Evolutionary conservation across 495 filamentous ascomycete species (phyloP), one percentile per base, ranked within the genome.

Genomic region (Pseudomonodictys pantanalensis): DNA sequence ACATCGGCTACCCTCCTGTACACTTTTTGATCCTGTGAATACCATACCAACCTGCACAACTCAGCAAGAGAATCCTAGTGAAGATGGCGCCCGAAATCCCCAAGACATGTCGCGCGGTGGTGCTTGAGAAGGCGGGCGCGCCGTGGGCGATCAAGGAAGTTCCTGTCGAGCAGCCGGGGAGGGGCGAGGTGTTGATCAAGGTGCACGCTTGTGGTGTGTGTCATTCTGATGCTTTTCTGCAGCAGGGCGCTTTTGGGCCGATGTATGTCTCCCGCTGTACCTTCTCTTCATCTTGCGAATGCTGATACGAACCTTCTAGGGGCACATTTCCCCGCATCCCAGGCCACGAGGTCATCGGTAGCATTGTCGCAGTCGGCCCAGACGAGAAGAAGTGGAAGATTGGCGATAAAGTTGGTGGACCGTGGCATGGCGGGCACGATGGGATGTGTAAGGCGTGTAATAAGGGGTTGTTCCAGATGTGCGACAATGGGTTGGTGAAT

Each of bases 361-460:
- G 47, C 1, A 53, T 76, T 26, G 72, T 72, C 25, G 58, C 64
- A 2, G 33, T 75, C 28, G 68, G 71, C 11, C 29, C 62, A 5
- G 65, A 61, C 18, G 77, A 76, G 60, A 75, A 70, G 51, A 68
- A 65, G 15, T 76, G 72, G 71, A 69, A 75, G 47, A 56, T 70
- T 20, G 74, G 72, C 23, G 74, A 76, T 42, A 66, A 68, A 17
- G 72, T 73, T 20, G 74, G 73, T 24, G 76, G 68, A 11, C 24
- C 66, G 18, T 76, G 74, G 74, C 72, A 82, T 68, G 77, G 77
- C 11, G 77, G 73, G 17, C 76, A 78, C 55, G 74, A 78, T 49
- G 73, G 70, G 22, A 64, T 60, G 12, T 80, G 77, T 68, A 71
- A 69, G 47, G 52, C 64, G 5, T 80, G 77, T 54, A 70, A 64